Percentiles rank a stretch among this genome's conserved stretches.
Evolutionary conservation across 1,139 yeast genomes (phyloP).

Genomic region (Magnusiomyces suaveolens): DNA sequence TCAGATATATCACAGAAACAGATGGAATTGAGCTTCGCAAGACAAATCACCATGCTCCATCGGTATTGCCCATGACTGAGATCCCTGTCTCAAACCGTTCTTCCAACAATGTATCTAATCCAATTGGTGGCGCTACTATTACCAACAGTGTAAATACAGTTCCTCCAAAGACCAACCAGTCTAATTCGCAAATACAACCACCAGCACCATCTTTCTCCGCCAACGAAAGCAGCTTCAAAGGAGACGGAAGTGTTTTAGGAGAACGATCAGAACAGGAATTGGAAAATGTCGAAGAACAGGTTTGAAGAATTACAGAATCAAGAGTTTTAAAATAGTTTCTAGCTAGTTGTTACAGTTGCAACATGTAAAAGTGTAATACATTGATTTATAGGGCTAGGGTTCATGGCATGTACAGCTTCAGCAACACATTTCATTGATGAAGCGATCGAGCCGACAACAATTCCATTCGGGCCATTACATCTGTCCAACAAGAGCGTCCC

Average conservation of each 20-base stretch:
- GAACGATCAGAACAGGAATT: neutral
- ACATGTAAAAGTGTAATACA: too few relatives aligned
- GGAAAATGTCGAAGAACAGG: neutral
- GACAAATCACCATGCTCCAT: constrained; percentile 5
- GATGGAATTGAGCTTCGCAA: constrained; percentile 41
- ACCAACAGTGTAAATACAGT: neutral
- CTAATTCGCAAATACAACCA: neutral
- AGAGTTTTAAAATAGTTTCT: neutral
- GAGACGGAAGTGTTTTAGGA: neutral
- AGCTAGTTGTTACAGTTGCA: too few relatives aligned
- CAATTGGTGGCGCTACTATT: neutral
- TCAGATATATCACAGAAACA: constrained; percentile 48
- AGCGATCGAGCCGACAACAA: too few relatives aligned
- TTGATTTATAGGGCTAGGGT: too few relatives aligned
- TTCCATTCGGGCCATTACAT: too few relatives aligned
- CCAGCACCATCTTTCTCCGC: neutral
- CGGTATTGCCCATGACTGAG: neutral
- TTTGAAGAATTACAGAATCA: too few relatives aligned
- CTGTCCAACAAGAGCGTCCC: too few relatives aligned
- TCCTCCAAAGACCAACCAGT: neutral
- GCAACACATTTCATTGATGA: too few relatives aligned
- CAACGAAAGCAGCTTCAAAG: neutral
- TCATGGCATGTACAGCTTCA: too few relatives aligned
- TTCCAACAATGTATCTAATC: neutral
- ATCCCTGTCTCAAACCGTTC: neutral